A percentile compares a stretch with the other conserved stretches of the same genome.
Evolutionary conservation across 192 early-diverging fungal species (phyloP).

Genomic region (Borealophlyctis nickersoniae): DNA sequence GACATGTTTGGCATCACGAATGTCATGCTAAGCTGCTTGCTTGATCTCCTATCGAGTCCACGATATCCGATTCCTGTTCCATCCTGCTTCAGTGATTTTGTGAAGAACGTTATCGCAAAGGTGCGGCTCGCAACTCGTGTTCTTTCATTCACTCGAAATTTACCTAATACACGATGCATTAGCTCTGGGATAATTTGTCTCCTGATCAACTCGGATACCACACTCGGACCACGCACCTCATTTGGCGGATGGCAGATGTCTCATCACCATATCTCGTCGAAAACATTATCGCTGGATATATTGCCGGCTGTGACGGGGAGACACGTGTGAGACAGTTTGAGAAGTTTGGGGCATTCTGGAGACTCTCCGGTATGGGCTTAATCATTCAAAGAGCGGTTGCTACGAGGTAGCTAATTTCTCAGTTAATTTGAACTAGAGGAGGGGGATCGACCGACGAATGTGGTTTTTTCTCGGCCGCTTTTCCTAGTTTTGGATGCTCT

Average conservation of each 20-base stretch:
- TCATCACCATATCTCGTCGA: constrained; percentile 60
- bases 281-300: constrained; percentile 46
- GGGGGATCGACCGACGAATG: constrained; percentile 28
- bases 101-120: too few relatives aligned
- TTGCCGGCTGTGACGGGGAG: neutral
- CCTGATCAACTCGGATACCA: constrained; percentile 57
- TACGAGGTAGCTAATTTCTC: too few relatives aligned
- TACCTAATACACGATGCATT: constrained; percentile 8
- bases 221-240: constrained; percentile 56
- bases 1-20: constrained; percentile 11
- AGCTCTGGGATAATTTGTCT: constrained; percentile 68
- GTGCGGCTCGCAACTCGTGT: too few relatives aligned
- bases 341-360: constrained; percentile 71
- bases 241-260: constrained; percentile 60
- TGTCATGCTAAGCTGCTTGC: constrained; percentile 5
- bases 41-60: neutral
- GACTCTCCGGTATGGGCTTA: constrained; percentile 45
- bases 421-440: too few relatives aligned
- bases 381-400: neutral
- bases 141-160: too few relatives aligned
- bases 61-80: neutral
- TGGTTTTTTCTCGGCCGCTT: constrained; percentile 70
- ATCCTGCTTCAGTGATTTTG: too few relatives aligned
- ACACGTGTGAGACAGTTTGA: constrained; percentile 45
- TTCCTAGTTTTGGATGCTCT: constrained; percentile 76